These are phyloP conservation scores for Fagopyrum tataricum DNA, from an alignment of 148 eudicot genomes.

Conservation along the genomic window DNA sequence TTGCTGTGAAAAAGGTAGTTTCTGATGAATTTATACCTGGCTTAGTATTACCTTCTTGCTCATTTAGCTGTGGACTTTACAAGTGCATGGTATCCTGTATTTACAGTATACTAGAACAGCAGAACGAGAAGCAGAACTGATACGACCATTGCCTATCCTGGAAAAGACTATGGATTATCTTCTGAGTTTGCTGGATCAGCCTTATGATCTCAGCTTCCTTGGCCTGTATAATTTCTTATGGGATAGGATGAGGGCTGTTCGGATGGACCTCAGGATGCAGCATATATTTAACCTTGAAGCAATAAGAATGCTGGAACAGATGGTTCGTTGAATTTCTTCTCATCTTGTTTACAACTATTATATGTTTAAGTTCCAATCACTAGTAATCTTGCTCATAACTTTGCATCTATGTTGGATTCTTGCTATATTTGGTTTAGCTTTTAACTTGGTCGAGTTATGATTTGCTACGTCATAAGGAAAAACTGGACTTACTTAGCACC, in stretches of 20 bases:
- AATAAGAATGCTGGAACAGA: slow-evolving; percentile 91
- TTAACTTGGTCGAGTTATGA: background rate
- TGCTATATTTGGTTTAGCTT: background rate
- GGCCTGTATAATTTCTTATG: slow-evolving; percentile 89
- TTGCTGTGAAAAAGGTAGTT: slow-evolving; percentile 91
- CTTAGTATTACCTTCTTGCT: slow-evolving; percentile 1
- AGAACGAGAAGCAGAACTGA: slow-evolving; percentile 83
- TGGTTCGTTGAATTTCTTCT: slow-evolving; percentile 43
- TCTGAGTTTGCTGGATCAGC: slow-evolving; percentile 63
- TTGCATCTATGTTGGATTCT: background rate
- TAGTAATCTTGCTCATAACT: background rate
- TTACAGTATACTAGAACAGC: slow-evolving; percentile 96
- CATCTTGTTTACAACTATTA: background rate
- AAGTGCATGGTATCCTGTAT: background rate
- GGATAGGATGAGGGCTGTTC: slow-evolving; percentile 97
- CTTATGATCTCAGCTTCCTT: slow-evolving; percentile 78
- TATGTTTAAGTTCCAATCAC: background rate
- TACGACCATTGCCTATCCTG: slow-evolving; percentile 85
- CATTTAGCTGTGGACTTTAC: background rate
- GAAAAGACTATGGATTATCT: slow-evolving; percentile 88
- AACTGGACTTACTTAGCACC: background rate
- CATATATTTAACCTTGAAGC: slow-evolving; percentile 81
- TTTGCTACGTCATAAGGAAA: background rate
- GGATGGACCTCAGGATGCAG: slow-evolving; percentile 99
- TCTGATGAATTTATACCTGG: background rate